Percentiles rank a stretch among this genome's conserved stretches.
Evolutionary conservation across 108 stramenopile species (phyloP).

Genomic region (Pseudonitzschia multistriata): DNA sequence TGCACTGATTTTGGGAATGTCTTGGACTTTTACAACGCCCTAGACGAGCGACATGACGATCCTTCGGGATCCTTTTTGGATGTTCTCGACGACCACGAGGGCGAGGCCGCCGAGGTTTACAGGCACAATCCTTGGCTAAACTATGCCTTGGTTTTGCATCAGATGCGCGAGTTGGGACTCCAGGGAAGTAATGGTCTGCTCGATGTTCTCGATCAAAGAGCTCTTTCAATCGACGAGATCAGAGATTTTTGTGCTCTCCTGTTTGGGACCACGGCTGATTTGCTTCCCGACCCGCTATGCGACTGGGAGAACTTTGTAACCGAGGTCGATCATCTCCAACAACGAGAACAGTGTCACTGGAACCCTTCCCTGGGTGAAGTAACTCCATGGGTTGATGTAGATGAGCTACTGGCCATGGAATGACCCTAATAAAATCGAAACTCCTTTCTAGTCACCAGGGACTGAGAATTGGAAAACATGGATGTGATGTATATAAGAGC

Average conservation of each 20-base stretch:
- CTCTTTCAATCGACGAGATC: constrained; percentile 58
- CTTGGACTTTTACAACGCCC: constrained; percentile 64
- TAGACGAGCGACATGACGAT: constrained; percentile 47
- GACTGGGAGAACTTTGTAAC: constrained; percentile 43
- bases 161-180: constrained; percentile 67
- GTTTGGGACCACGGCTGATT: constrained; percentile 62
- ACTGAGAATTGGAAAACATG: no score
- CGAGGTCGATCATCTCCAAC: constrained; percentile 32
- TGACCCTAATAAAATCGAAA: neutral
- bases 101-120: constrained; percentile 72
- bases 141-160: constrained; percentile 66
- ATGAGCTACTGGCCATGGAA: constrained; percentile 5
- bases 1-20: constrained; percentile 78
- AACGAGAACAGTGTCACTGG: constrained; percentile 40
- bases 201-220: constrained; percentile 74
- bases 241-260: constrained; percentile 58
- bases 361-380: constrained; percentile 38
- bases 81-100: constrained; percentile 75
- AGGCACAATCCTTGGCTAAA: constrained; percentile 68
- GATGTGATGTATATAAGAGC: no score
- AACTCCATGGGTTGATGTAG: constrained; percentile 38
- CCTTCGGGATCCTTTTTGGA: constrained; percentile 68
- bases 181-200: constrained; percentile 49
- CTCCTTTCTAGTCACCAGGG: neutral
- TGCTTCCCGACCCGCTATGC: constrained; percentile 33